Percentiles rank a stretch among this genome's conserved stretches.
phyloP scores from a whole-genome alignment of 768 basidiomycete genomes.

The Hortiboletus flavorubellus region DNA sequence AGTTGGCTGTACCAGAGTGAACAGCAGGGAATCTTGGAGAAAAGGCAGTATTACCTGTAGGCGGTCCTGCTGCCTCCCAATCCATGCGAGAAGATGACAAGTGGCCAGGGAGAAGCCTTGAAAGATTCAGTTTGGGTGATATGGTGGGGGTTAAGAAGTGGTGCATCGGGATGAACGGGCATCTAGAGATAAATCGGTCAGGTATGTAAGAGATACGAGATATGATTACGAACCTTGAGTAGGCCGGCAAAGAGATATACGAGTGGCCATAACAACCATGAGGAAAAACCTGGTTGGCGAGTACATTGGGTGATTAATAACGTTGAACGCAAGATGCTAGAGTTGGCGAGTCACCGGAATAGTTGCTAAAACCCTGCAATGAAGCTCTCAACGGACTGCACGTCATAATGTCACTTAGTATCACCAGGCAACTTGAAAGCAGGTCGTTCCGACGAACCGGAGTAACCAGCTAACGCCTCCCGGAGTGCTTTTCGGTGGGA shows the following conservation, averaged over 20 bases:
- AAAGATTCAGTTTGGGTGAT: background rate
- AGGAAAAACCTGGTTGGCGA: conserved; percentile 22
- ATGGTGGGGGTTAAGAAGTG: conserved; percentile 39
- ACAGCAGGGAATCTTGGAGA: background rate
- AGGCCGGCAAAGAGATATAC: conserved; percentile 49
- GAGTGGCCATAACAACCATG: conserved; percentile 39
- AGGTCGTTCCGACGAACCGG: conserved; percentile 38
- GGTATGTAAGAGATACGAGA: background rate
- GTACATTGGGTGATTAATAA: background rate
- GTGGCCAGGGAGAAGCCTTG: conserved; percentile 54
- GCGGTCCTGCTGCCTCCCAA: conserved; percentile 69
- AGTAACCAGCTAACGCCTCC: conserved; percentile 56
- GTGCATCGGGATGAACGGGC: conserved; percentile 54
- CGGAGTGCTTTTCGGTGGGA: conserved; percentile 20
- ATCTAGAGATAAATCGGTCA: conserved; percentile 36
- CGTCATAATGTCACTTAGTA: conserved; percentile 5
- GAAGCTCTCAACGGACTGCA: conserved; percentile 42
- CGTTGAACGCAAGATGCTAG: background rate
- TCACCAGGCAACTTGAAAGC: background rate
- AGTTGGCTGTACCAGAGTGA: conserved; percentile 47
- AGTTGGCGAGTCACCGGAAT: conserved; percentile 37
- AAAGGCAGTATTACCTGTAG: conserved; percentile 47
- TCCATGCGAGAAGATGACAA: conserved; percentile 85
- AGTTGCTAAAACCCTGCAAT: conserved; percentile 46
- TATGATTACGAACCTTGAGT: conserved; percentile 40